These are phyloP conservation scores for Chaetomium strumarium DNA, from an alignment of 2,329 filamentous ascomycete species.

Conservation along the genomic window DNA sequence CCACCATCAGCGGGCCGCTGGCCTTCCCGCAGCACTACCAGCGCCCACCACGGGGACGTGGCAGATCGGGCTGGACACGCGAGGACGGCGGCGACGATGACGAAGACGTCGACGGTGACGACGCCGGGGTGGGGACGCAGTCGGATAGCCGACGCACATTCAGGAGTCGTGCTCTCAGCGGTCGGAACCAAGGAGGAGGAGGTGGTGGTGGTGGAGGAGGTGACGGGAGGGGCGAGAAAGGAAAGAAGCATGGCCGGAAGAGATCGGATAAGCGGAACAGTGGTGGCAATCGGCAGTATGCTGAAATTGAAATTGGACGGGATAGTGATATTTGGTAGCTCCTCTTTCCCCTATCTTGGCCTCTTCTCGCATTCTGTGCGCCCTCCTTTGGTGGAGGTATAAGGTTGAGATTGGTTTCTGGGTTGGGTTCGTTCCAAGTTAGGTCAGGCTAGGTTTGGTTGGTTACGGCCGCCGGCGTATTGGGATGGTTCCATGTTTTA, in stretches of 20 bases:
- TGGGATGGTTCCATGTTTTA: not conserved
- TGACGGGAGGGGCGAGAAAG: not conserved
- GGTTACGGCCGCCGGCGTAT: not conserved
- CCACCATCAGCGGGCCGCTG: constrained; percentile 19
- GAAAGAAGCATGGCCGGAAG: constrained; percentile 8
- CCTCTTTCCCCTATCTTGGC: not conserved
- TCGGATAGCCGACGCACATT: not conserved
- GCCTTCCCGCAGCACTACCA: constrained; percentile 18
- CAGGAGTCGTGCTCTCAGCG: too few species aligned
- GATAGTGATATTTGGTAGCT: constrained; percentile 23
- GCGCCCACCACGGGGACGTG: not conserved
- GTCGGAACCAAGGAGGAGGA: not conserved
- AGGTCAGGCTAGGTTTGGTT: not conserved
- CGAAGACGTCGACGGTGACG: not conserved
- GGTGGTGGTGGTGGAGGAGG: not conserved
- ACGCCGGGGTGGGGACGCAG: not conserved
- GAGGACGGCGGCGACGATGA: not conserved
- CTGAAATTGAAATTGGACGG: constrained; percentile 22
- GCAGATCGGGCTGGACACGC: not conserved
- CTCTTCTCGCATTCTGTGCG: not conserved
- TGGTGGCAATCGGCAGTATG: constrained; percentile 17
- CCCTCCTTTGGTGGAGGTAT: not conserved
- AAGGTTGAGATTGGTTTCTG: not conserved
- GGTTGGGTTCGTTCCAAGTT: not conserved
- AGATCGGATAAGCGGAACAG: constrained; percentile 4